Conservation (phyloP, 23 red algal species). For the Gracilaria caudata region DNA sequence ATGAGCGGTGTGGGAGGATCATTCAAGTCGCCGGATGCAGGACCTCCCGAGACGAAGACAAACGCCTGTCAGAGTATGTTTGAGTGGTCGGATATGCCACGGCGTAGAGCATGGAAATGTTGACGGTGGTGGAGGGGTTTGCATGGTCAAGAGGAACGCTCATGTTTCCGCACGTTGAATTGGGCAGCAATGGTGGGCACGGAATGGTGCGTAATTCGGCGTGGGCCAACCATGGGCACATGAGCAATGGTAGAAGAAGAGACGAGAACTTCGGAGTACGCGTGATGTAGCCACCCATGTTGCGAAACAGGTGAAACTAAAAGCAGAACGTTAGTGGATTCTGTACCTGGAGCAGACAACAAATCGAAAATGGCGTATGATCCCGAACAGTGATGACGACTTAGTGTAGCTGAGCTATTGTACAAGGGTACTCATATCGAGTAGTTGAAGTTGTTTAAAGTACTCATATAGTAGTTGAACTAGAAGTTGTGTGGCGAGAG, state of each 20-base stretch:
- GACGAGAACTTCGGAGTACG: too few relatives aligned
- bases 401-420: too few relatives aligned
- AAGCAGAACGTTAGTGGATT: too few relatives aligned
- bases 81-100: neutral
- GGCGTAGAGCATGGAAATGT: conserved; percentile 15
- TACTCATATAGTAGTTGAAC: too few relatives aligned
- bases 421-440: too few relatives aligned
- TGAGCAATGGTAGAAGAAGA: neutral
- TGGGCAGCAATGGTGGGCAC: neutral
- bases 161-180: conserved; percentile 6
- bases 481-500: too few relatives aligned
- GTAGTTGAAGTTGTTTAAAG: too few relatives aligned
- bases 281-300: too few relatives aligned
- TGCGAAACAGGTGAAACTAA: too few relatives aligned
- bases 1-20: neutral
- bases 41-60: neutral
- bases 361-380: too few relatives aligned
- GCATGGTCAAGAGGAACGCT: conserved; percentile 5
- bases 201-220: neutral
- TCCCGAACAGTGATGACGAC: too few relatives aligned
- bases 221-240: neutral
- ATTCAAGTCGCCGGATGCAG: neutral
- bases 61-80: neutral
- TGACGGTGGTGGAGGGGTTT: neutral
- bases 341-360: too few relatives aligned